These are phyloP conservation scores for Bocquillonia castaneifolia DNA, from an alignment of 441 rosid genomes.

Conservation along the genomic window DNA sequence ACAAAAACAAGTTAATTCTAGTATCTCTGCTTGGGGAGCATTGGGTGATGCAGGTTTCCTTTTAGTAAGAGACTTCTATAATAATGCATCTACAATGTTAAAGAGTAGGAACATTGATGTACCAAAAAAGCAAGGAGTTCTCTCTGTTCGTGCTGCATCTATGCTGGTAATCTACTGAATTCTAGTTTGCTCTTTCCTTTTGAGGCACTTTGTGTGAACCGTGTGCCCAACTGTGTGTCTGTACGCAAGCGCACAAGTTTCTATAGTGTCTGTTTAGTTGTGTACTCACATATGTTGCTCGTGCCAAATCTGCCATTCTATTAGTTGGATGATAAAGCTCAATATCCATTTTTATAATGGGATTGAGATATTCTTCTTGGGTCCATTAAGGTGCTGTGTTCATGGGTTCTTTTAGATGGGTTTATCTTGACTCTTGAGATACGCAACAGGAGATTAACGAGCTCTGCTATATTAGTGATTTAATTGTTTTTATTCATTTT, in stretches of 20 bases:
- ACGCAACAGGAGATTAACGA: not conserved
- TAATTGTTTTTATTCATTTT: not conserved
- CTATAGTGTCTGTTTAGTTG: too few species aligned
- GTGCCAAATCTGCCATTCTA: not conserved
- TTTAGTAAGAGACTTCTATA: conserved; percentile 47
- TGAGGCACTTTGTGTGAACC: not conserved
- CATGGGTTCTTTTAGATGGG: not conserved
- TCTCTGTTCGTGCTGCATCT: conserved; percentile 86
- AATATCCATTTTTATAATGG: not conserved
- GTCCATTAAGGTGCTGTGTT: not conserved
- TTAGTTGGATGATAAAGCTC: not conserved
- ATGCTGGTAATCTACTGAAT: conserved; percentile 67
- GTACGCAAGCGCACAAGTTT: too few species aligned
- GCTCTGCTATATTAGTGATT: not conserved
- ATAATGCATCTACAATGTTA: conserved; percentile 47
- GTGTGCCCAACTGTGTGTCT: too few species aligned
- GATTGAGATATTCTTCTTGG: not conserved
- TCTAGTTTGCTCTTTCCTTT: not conserved
- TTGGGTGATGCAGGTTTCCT: conserved; percentile 43
- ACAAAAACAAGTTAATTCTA: conserved; percentile 33
- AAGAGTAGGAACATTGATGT: conserved; percentile 53
- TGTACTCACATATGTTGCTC: too few species aligned
- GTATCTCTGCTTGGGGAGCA: conserved; percentile 38
- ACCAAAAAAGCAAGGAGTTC: conserved; percentile 64
- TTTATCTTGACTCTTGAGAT: conserved; percentile 1